Percentiles rank a stretch among this genome's conserved stretches.
These are phyloP conservation scores for Astrephomene gubernaculifera DNA, from an alignment of 139 green algal species.

Conservation along the genomic window DNA sequence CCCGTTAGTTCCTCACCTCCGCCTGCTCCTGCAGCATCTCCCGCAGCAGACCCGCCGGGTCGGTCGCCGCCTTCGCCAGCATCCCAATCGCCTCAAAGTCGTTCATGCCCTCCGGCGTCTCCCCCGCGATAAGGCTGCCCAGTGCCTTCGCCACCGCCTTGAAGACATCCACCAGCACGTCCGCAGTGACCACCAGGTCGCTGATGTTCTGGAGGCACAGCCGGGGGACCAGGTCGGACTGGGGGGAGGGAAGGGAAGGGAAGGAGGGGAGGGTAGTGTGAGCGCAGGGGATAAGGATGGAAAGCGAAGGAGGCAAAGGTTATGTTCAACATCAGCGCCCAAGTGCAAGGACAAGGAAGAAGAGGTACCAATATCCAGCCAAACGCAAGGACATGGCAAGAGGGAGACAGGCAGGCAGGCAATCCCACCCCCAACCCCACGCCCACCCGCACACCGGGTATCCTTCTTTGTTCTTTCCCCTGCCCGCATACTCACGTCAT, in stretches of 20 bases:
- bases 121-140: neutral
- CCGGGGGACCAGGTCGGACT: constrained; percentile 11
- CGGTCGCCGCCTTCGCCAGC: neutral
- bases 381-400: too few species aligned
- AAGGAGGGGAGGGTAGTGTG: too few species aligned
- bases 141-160: neutral
- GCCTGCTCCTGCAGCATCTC: neutral
- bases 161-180: neutral
- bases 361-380: too few species aligned
- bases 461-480: too few species aligned
- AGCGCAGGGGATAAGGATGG: too few species aligned
- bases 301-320: too few species aligned
- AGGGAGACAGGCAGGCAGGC: too few species aligned
- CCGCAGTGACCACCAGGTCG: neutral
- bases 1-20: neutral
- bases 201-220: neutral
- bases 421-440: too few species aligned
- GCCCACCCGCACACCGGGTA: too few species aligned
- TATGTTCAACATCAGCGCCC: too few species aligned
- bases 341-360: too few species aligned
- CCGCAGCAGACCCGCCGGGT: neutral
- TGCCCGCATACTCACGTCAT: neutral
- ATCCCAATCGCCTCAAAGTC: neutral
- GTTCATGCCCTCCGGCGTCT: constrained; percentile 5
- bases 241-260: neutral